Evolutionary conservation across 768 basidiomycete genomes (phyloP).

Genomic region (Pholiota microspora): DNA sequence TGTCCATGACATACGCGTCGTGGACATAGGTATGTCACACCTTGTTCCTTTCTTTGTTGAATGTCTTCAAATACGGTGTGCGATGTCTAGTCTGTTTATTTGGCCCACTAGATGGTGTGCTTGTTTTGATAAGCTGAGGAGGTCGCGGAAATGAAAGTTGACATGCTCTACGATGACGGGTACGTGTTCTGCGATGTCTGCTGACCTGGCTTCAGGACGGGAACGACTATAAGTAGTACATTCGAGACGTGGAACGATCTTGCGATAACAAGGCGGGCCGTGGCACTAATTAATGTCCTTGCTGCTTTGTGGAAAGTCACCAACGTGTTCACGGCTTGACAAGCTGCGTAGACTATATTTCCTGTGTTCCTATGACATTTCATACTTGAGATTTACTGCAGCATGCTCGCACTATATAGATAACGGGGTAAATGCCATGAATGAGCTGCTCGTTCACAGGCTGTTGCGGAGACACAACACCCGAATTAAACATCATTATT

Average conservation of each 20-base stretch:
- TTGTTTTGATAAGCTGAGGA: background rate
- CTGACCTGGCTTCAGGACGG: background rate
- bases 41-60: background rate
- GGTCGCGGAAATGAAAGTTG: slow-evolving; percentile 1
- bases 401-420: too few relatives aligned
- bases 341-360: background rate
- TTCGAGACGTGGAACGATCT: background rate
- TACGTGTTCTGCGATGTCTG: background rate
- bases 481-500: background rate
- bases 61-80: background rate
- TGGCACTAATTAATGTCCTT: background rate
- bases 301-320: background rate
- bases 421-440: background rate
- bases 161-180: background rate
- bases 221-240: slow-evolving; percentile 1
- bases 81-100: background rate
- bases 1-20: background rate
- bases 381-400: background rate
- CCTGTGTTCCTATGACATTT: background rate
- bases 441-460: background rate
- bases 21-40: background rate
- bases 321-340: background rate
- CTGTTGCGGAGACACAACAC: background rate
- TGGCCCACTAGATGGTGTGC: background rate
- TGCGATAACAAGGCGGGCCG: background rate